Conservation (phyloP, 2,329 filamentous ascomycete species). For the Grosmannia huntii region DNA sequence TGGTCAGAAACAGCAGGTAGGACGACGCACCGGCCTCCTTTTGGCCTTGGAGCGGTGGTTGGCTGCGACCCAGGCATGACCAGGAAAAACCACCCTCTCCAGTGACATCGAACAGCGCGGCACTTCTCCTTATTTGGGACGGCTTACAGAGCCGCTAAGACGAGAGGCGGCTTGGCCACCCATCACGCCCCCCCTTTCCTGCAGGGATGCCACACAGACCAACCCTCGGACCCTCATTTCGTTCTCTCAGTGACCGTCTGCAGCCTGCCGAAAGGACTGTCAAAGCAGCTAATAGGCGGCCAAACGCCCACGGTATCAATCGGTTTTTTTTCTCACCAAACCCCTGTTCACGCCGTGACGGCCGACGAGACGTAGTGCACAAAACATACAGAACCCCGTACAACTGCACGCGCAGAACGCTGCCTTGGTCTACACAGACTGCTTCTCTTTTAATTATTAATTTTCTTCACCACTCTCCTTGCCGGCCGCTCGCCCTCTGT, state of each 20-base stretch:
- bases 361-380: neutral
- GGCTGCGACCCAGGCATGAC: neutral
- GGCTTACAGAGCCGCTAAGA: neutral
- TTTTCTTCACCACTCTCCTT: neutral
- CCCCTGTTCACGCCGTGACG: neutral
- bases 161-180: neutral
- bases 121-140: neutral
- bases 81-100: neutral
- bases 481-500: neutral
- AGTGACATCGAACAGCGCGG: neutral
- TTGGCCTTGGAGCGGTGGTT: neutral
- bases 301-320: neutral
- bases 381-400: neutral
- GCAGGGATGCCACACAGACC: neutral
- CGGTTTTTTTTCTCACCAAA: neutral
- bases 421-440: neutral
- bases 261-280: neutral
- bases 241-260: neutral
- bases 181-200: neutral
- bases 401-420: neutral
- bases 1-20: neutral
- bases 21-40: neutral
- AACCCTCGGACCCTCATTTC: neutral
- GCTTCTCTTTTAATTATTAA: neutral
- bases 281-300: neutral